These are phyloP conservation scores for Apocynum venetum DNA, from an alignment of 257 asterid species.

Conservation along the genomic window DNA sequence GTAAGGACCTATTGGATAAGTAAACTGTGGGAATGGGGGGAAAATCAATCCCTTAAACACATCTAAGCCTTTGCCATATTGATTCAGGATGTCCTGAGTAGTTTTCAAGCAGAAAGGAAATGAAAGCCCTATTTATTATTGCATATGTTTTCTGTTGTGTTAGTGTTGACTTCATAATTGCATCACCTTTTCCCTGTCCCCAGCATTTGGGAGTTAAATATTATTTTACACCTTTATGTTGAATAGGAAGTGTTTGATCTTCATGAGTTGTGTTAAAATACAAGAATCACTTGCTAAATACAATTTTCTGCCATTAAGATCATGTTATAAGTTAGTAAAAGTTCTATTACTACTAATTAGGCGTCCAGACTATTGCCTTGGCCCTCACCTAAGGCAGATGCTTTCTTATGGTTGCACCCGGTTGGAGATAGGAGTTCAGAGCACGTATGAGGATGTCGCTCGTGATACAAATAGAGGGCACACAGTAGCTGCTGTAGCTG, in stretches of 20 bases:
- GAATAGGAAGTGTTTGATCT: not conserved
- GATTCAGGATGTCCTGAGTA: too few relatives aligned
- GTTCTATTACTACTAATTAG: constrained; percentile 28
- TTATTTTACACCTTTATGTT: not conserved
- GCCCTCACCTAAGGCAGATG: constrained; percentile 99
- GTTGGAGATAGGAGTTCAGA: constrained; percentile 96
- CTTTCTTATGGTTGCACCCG: constrained; percentile 94
- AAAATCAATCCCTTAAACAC: too few relatives aligned
- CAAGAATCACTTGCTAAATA: not conserved
- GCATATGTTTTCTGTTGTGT: not conserved
- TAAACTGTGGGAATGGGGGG: too few relatives aligned
- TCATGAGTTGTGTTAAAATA: not conserved
- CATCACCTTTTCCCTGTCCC: not conserved
- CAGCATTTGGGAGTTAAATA: not conserved
- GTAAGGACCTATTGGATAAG: too few relatives aligned
- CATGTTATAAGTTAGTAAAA: constrained; percentile 18
- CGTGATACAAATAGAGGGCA: constrained; percentile 98
- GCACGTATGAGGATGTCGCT: constrained; percentile 99
- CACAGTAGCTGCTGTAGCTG: constrained; percentile 98
- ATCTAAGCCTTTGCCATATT: too few relatives aligned
- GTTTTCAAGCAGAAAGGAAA: too few relatives aligned
- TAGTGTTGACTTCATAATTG: not conserved
- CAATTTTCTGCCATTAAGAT: constrained; percentile 1
- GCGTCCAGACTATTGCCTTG: constrained; percentile 98
- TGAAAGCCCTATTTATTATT: not conserved